Evolutionary conservation across 2,329 filamentous ascomycete genomes (phyloP).

Genomic region (Davidsoniella virescens): DNA sequence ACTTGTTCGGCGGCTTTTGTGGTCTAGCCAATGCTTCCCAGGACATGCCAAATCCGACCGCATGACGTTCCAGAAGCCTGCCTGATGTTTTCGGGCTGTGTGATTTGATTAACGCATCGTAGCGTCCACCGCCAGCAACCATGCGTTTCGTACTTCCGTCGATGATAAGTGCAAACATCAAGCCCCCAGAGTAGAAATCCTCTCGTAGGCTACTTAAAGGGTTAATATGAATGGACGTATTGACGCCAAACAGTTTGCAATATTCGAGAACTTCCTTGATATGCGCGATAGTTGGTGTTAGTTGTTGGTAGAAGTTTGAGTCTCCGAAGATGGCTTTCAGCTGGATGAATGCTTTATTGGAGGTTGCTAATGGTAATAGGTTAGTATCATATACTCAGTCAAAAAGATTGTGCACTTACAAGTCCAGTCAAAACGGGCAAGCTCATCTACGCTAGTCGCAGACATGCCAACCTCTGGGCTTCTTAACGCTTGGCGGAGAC

Average conservation of each 20-base stretch:
- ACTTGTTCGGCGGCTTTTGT: constrained; percentile 37
- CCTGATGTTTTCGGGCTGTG: constrained; percentile 55
- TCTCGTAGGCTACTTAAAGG: constrained; percentile 82
- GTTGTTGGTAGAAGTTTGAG: constrained; percentile 54
- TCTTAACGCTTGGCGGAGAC: constrained; percentile 66
- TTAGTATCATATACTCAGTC: constrained; percentile 13
- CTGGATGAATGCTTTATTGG: constrained; percentile 39
- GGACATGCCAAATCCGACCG: constrained; percentile 80
- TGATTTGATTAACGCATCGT: constrained; percentile 76
- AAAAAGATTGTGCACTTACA: constrained; percentile 28
- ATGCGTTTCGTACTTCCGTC: constrained; percentile 73
- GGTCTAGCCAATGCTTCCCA: constrained; percentile 69
- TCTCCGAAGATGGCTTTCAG: constrained; percentile 45
- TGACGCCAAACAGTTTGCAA: constrained; percentile 56
- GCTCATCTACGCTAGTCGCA: constrained; percentile 77
- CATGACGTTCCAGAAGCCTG: constrained; percentile 52
- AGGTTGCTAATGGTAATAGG: constrained; percentile 26
- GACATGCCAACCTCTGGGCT: constrained; percentile 69
- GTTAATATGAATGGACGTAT: constrained; percentile 65
- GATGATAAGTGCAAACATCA: constrained; percentile 81
- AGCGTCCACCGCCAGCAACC: constrained; percentile 83
- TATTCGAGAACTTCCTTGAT: constrained; percentile 65
- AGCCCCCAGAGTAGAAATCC: constrained; percentile 69
- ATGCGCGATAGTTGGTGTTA: constrained; percentile 62
- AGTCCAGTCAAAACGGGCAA: constrained; percentile 82